Evolutionary conservation across 2,329 filamentous ascomycete species (phyloP), one percentile per base, ranked within the genome.

Genomic region (Aureobasidium sp.): DNA sequence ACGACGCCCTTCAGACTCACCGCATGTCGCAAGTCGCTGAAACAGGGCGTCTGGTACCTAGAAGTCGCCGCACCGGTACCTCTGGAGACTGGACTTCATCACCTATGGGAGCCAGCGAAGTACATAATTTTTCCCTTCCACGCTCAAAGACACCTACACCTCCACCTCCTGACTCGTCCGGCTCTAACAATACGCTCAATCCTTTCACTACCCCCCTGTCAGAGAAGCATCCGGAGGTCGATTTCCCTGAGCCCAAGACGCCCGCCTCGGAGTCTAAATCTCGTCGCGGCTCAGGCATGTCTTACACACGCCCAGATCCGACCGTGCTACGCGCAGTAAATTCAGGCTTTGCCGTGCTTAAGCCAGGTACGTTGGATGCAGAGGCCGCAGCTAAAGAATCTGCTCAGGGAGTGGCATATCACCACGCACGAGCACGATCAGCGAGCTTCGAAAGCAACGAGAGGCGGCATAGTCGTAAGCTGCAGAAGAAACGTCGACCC

Each of bases 11-110:
- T 61, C 73, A 78, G 61, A 78, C 68, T 62, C 78, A 80, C 65
- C 77, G 79, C 36, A 69, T 78, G 60, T 80, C 78, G 6, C 79
- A 80, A 65, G 78, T 78, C 36, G 79, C 79, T 20, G 79, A 81
- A 68, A 80, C 77, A 39, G 79, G 79, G 17, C 78, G 80, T 64
- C 71, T 81, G 51, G 74, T 73, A 32, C 75, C 75, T 26, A 67
- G 76, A 64, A 70, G 73, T 41, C 74, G 74, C 62, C 71, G 68
- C n/a, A 71, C 72, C 65, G 71, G 70, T 62, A 67, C 69, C 61
- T 74, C 72, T 61, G 72, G 70, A 63, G 74, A 76, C 60, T 75
- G 73, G 72, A 70, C 72, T 34, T 73, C 70, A 64, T 42, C 55
- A 6, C 53, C 44, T 34, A 3, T 51, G 17, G 37, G 32, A 6